Percentiles rank a stretch among this genome's conserved stretches.
Evolutionary conservation across 108 stramenopile genomes (phyloP).

Genomic region (Cyclotella kingstonii): DNA sequence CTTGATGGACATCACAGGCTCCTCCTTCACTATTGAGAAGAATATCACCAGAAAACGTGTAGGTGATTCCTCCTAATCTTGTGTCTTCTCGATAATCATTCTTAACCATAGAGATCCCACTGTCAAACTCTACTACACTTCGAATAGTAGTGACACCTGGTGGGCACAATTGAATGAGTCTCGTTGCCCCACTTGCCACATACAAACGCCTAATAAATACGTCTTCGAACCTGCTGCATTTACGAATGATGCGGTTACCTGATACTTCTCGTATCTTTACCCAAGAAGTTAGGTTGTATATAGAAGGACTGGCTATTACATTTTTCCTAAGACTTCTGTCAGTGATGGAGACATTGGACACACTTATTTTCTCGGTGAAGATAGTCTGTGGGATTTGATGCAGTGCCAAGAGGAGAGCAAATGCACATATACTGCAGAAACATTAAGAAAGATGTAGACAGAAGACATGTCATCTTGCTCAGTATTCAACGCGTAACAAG

Average conservation of each 20-base stretch:
- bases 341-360: too few species aligned
- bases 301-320: too few species aligned
- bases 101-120: background rate
- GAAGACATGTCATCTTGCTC: too few species aligned
- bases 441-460: too few species aligned
- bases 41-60: background rate
- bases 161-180: background rate
- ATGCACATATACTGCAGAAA: too few species aligned
- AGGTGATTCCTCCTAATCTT: background rate
- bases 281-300: too few species aligned
- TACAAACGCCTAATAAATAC: background rate
- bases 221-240: background rate
- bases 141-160: background rate
- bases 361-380: too few species aligned
- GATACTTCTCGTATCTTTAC: background rate
- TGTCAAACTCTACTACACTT: background rate
- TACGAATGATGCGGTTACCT: background rate
- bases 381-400: too few species aligned
- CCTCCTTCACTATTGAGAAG: background rate
- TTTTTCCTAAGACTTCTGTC: too few species aligned
- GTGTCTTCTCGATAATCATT: too few species aligned
- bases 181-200: background rate
- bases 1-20: background rate
- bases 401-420: too few species aligned
- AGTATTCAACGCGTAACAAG: too few species aligned